Base-by-base conservation (phyloP, 2,329 filamentous ascomycete species). In the Pestalotiopsis sp. region DNA sequence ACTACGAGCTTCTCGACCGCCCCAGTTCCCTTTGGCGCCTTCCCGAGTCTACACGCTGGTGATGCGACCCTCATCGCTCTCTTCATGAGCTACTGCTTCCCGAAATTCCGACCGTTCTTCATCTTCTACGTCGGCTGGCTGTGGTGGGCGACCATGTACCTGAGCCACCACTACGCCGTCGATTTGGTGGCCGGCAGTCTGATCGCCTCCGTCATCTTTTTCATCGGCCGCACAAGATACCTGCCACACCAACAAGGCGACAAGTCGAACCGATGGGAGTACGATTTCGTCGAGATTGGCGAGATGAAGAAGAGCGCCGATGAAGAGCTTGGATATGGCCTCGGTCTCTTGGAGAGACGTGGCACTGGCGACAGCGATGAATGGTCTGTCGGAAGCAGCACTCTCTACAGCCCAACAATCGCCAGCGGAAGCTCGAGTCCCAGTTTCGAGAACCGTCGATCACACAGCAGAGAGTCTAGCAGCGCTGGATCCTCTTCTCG, bases 71-170 rank as follows among this genome's bases (percentile, higher is more conserved):
- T 97, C 67, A 93, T 97, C 80, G 94, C 93, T 25, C 87, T 98
- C 17, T 97, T 98, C 85, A 93, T 98, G 91, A 93, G 92, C 80
- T 92, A 97, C 81, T 91, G 93, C 79, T 98, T 98, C 85, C 95
- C 95, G 4, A 90, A 89, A 70, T 87, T 97, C 73, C 90, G 92
- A 73, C 90, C 91, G 13, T 82, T 96, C 66, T 97, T 97, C 81
- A 88, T 95, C 72, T 86, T 88, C 72, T 98, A 98, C 81, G 92
- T 92, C 59, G 88, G 92, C 78, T 98, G 95, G 95, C 91, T 98
- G 76, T 98, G 94, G 93, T 98, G 95, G 94, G 93, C 95, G 13
- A 98, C 95, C 74, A 97, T 98, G 94, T 98, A 98, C 78, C 88
- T 98, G 66, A 97, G 93, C 76, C 95, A 98, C 82, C 95, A 98